Evolutionary conservation across 2,329 filamentous ascomycete genomes (phyloP).

Genomic region (Mariannaea sp.): DNA sequence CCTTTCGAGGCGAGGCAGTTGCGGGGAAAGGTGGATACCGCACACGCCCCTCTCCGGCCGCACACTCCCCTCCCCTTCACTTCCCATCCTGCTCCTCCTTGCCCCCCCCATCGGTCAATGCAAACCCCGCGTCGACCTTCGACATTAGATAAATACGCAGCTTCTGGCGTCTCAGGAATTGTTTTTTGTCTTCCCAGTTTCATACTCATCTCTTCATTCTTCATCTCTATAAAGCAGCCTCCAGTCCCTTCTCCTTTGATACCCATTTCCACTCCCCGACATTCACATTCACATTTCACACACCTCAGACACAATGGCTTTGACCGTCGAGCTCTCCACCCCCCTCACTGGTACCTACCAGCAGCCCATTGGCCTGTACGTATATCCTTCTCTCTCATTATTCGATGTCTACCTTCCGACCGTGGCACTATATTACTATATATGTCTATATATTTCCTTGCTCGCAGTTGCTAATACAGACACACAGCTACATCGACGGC

Average conservation of each 20-base stretch:
- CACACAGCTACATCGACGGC: conserved; percentile 82
- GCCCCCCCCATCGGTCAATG: conserved; percentile 5
- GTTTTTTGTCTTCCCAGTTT: conserved; percentile 29
- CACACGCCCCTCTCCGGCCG: conserved; percentile 17
- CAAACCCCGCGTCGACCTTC: conserved; percentile 32
- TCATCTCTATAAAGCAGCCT: conserved; percentile 25
- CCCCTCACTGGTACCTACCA: conserved; percentile 64
- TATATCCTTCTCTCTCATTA: conserved; percentile 20
- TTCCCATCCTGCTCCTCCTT: conserved; percentile 10
- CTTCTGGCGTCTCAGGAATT: conserved; percentile 24
- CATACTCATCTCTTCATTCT: conserved; percentile 31
- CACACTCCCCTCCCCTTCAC: conserved; percentile 23
- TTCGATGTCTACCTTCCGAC: background rate
- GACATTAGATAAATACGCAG: conserved; percentile 39
- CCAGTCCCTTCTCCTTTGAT: conserved; percentile 29
- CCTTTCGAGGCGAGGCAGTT: conserved; percentile 34
- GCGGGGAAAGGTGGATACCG: conserved; percentile 36
- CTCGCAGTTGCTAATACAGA: conserved; percentile 26
- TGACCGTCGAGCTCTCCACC: conserved; percentile 68
- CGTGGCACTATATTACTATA: too few species aligned
- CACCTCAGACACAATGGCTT: conserved; percentile 33
- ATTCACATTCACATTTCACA: conserved; percentile 19
- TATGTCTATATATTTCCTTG: background rate
- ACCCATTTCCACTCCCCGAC: conserved; percentile 22
- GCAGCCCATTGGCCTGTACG: conserved; percentile 67